phyloP scores from a whole-genome alignment of 306 rosid species.

The Casuarina equisetifolia region DNA sequence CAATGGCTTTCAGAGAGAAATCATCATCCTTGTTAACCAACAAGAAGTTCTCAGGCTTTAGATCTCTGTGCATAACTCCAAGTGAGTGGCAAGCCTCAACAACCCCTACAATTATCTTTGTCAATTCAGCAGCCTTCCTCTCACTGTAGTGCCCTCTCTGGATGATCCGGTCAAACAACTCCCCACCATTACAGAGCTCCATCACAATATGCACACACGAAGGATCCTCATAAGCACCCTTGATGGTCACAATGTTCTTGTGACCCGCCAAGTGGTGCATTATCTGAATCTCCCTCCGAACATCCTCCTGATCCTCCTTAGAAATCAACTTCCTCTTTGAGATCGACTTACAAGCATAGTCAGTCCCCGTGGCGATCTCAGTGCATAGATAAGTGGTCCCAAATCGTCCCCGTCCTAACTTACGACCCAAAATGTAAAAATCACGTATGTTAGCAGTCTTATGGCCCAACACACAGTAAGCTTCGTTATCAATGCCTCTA shows the following conservation, averaged over 20 bases:
- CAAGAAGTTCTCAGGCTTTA: conserved; percentile 90
- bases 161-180: conserved; percentile 85
- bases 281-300: conserved; percentile 91
- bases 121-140: conserved; percentile 87
- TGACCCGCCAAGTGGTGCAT: conserved; percentile 97
- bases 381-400: conserved; percentile 79
- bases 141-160: conserved; percentile 90
- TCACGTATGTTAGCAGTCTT: conserved; percentile 84
- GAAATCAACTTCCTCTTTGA: conserved; percentile 91
- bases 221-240: conserved; percentile 88
- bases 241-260: conserved; percentile 84
- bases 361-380: conserved; percentile 53
- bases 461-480: conserved; percentile 83
- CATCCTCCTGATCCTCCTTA: conserved; percentile 84
- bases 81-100: conserved; percentile 94
- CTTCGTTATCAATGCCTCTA: conserved; percentile 59
- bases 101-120: conserved; percentile 85
- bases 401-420: conserved; percentile 84
- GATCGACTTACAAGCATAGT: conserved; percentile 89
- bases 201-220: conserved; percentile 88
- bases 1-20: conserved; percentile 95
- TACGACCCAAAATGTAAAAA: conserved; percentile 76
- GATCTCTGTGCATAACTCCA: conserved; percentile 95
- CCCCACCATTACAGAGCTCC: conserved; percentile 96
- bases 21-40: conserved; percentile 87